phyloP scores from a whole-genome alignment of 305 asterid genomes.

The Fraxinus nigra region DNA sequence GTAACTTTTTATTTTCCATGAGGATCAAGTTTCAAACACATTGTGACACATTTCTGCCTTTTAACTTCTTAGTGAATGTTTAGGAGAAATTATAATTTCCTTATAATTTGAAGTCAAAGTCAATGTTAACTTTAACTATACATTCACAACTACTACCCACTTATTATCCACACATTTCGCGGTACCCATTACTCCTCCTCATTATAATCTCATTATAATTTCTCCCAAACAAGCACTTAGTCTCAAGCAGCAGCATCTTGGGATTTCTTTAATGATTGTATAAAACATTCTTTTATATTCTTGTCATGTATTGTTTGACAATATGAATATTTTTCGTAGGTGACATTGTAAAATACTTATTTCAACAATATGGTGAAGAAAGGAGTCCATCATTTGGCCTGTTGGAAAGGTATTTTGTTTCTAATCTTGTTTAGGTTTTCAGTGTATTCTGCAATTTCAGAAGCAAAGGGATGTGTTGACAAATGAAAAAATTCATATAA shows the following conservation, averaged over 20 bases:
- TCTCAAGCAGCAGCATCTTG: neutral
- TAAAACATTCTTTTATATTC: neutral
- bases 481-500: neutral
- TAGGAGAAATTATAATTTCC: neutral
- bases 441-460: neutral
- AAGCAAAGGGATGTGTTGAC: neutral
- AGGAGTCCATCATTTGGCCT: conserved; percentile 63
- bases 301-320: neutral
- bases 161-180: neutral
- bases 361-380: conserved; percentile 69
- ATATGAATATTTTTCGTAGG: conserved; percentile 35
- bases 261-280: neutral
- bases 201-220: neutral
- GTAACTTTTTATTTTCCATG: neutral
- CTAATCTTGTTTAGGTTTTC: neutral
- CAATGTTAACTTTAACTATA: neutral
- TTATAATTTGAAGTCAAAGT: neutral
- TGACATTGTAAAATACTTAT: conserved; percentile 68
- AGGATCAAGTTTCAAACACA: conserved; percentile 8
- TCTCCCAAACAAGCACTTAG: neutral
- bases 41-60: neutral
- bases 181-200: neutral
- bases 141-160: neutral
- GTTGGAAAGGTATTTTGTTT: conserved; percentile 54
- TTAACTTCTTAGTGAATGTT: neutral